Conservation (phyloP, 768 basidiomycete species). For the Boletus barrowsii region DNA sequence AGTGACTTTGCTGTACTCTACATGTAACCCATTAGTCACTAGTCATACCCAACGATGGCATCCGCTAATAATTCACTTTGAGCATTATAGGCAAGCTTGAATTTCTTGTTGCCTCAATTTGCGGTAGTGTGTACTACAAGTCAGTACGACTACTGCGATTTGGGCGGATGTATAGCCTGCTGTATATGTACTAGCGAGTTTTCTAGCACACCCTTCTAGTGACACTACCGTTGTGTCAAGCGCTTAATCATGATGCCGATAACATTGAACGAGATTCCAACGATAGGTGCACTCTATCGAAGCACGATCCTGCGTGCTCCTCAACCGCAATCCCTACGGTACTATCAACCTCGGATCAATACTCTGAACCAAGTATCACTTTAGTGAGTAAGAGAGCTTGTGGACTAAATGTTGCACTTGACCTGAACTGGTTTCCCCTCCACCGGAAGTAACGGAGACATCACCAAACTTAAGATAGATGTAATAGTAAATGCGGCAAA, state of each 20-base stretch:
- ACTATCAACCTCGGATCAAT: constrained; percentile 35
- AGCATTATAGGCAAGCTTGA: not conserved
- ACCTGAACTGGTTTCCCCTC: not conserved
- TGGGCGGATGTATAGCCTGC: too few species aligned
- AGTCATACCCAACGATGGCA: not conserved
- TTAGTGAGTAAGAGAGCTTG: constrained; percentile 44
- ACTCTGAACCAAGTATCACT: constrained; percentile 62
- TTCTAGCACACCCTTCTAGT: too few species aligned
- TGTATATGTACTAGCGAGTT: too few species aligned
- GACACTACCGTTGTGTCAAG: not conserved
- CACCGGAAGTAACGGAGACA: constrained; percentile 65
- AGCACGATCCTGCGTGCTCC: constrained; percentile 36
- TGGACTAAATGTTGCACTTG: not conserved
- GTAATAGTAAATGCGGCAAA: constrained; percentile 85
- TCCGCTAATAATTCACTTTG: not conserved
- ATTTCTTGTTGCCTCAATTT: too few species aligned
- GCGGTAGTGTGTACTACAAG: too few species aligned
- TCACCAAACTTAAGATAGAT: constrained; percentile 68
- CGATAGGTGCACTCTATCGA: constrained; percentile 54
- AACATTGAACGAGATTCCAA: constrained; percentile 48
- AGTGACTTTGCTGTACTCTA: constrained; percentile 11
- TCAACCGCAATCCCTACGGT: constrained; percentile 14
- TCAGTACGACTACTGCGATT: too few species aligned
- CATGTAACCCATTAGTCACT: constrained; percentile 8
- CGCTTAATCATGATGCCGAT: constrained; percentile 7